Conservation (phyloP, 345 rosid species). For the Boechera stricta region DNA sequence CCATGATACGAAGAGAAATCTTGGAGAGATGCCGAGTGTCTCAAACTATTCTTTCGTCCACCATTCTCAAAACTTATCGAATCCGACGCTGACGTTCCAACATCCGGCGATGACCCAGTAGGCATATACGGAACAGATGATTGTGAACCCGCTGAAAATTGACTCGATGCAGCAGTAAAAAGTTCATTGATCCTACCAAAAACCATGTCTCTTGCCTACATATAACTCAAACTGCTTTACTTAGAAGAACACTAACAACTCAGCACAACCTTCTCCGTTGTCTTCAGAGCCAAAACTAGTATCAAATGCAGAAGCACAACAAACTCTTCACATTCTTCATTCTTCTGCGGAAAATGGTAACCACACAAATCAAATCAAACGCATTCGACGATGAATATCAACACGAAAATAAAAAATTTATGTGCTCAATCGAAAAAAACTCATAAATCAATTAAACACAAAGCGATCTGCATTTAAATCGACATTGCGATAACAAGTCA, state of each 20-base stretch:
- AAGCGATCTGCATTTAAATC: conserved; percentile 37
- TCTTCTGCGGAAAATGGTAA: conserved; percentile 18
- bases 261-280: conserved; percentile 7
- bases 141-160: conserved; percentile 47
- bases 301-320: conserved; percentile 30
- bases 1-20: conserved; percentile 70
- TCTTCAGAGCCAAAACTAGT: neutral
- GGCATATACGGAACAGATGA: conserved; percentile 56
- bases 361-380: conserved; percentile 27
- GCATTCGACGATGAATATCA: neutral
- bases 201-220: conserved; percentile 57
- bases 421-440: conserved; percentile 10
- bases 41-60: conserved; percentile 60
- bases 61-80: conserved; percentile 48
- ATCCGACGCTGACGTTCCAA: conserved; percentile 47
- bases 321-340: conserved; percentile 37
- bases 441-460: conserved; percentile 19
- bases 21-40: conserved; percentile 87
- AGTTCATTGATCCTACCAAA: conserved; percentile 62
- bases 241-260: conserved; percentile 12
- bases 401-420: neutral
- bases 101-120: conserved; percentile 53
- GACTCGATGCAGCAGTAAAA: conserved; percentile 52
- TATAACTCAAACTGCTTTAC: conserved; percentile 35
- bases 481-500: conserved; percentile 32